Evolutionary conservation across 768 basidiomycete species (phyloP), one percentile per base, ranked within the genome.

Genomic region (Mycena vitilis): DNA sequence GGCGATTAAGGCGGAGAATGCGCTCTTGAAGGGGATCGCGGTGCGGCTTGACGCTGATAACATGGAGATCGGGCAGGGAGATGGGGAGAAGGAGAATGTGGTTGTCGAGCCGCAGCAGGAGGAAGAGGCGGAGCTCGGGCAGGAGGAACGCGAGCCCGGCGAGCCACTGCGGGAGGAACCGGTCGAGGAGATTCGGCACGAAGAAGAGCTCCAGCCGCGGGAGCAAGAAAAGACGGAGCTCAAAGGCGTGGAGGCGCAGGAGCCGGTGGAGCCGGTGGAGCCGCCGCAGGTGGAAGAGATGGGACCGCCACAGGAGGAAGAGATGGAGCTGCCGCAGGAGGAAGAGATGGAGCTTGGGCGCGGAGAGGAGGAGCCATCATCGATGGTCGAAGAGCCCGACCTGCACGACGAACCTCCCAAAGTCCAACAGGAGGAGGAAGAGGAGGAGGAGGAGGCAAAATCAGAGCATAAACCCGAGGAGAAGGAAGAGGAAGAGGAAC

Each of bases 1-100:
- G 2, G 38, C 18, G 2, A 38, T 68, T n/a, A 62, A 38, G 38
- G 55, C 30, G 51, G 53, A 61, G 25, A 61, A 48, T 42, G 45
- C 11, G 23, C 63, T 45, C 13, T 18, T 65, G n/a, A 48, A 22
- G 45, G 45, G 45, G n/a, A n/a, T 34, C 15, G 25, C 4, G 15
- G 30, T 30, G 38, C 20, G 20, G 12, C 10, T 47, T 10, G 45
- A 49, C 1, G 47, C 52, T 16, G 45, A 55, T 18, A 16, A 38
- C 25, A 5, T 16, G 36, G 53, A 67, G 15, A 8, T 40, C 34
- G 38, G 34, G 54, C 37, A 22, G 20, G 52, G n/a, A 18, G 10
- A 36, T 16, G 18, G 34, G 30, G 34, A 53, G 52, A 4, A 37
- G 7, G 52, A 20, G 20, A 18, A 34, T 9, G 52, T 53, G 18